phyloP scores from a whole-genome alignment of 768 basidiomycete genomes.

The Cystobasidium tubakii region DNA sequence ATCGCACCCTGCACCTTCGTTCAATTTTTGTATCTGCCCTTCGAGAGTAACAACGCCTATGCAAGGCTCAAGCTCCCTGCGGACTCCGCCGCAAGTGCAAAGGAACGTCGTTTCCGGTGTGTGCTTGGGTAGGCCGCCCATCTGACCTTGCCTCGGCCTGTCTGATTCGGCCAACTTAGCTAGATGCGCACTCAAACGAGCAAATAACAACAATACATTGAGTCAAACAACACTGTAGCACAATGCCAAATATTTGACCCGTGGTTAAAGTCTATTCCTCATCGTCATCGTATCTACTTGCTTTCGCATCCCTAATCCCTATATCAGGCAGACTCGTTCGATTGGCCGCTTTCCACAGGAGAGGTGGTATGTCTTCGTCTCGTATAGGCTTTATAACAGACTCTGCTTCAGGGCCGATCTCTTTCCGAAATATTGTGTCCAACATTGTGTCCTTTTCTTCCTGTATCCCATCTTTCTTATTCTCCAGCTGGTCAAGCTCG shows the following conservation, averaged over 20 bases:
- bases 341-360: constrained; percentile 20
- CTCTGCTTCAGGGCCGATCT: constrained; percentile 38
- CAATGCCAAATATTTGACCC: background rate
- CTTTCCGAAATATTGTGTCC: constrained; percentile 51
- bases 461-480: constrained; percentile 52
- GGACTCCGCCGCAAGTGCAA: too few species aligned
- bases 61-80: too few species aligned
- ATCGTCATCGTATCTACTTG: constrained; percentile 17
- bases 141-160: too few species aligned
- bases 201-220: too few species aligned
- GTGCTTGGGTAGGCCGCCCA: too few species aligned
- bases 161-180: too few species aligned
- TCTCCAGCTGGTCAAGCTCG: constrained; percentile 59
- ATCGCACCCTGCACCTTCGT: constrained; percentile 13
- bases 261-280: background rate
- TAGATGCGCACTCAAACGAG: too few species aligned
- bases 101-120: too few species aligned
- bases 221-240: too few species aligned
- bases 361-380: background rate
- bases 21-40: too few species aligned
- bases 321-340: constrained; percentile 25
- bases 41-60: too few species aligned
- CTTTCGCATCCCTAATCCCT: constrained; percentile 8
- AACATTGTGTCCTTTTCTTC: constrained; percentile 50
- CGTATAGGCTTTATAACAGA: background rate